Base-by-base conservation (phyloP, 495 filamentous ascomycete genomes). In the Filosporella fistucella region DNA sequence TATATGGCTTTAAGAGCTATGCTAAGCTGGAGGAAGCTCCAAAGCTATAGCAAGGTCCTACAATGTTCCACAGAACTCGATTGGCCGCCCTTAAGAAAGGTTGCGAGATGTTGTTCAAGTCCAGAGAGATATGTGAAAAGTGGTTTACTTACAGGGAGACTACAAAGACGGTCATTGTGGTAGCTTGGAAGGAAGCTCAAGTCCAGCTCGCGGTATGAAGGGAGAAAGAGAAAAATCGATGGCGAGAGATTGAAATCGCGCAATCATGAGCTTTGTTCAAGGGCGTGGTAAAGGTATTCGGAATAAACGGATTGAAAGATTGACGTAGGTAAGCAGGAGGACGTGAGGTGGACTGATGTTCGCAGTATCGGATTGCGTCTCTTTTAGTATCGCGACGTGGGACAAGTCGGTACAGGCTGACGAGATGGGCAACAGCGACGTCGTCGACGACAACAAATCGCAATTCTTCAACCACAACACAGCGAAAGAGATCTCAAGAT, bases 161-260 rank as follows among this genome's bases (percentile, higher is more conserved):
- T 47, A 91, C 78, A 59, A 90, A 89, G 64, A 89, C 78, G 6
- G 87, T 90, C 86, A 89, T 89, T 52, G 43, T 80, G 72, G 59
- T 14, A 51, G 47, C 43, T 42, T 47, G 16, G 38, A n/a, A 17
- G 28, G 22, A 16, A 21, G 45, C 28, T 49, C 38, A n/a, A n/a
- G n/a, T n/a, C 34, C 49, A 47, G 48, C 35, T 52, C 29, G 35
- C 30, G 23, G 35, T 36, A 45, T 35, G 23, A 28, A 35, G 44
- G 30, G 36, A 42, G 14, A 46, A 29, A 43, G 40, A 44, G 18
- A 28, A 17, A 30, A 39, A 22, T 13, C 29, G 35, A 25, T 4
- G 7, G 26, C 14, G 42, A 36, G 42, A 24, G 5, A 32, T 28
- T 10, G 29, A 44, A 59, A 55, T 52, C 47, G 51, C 52, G 51